Conservation (phyloP, 2,329 filamentous ascomycete genomes). For the Plectosphaerella sp. region DNA sequence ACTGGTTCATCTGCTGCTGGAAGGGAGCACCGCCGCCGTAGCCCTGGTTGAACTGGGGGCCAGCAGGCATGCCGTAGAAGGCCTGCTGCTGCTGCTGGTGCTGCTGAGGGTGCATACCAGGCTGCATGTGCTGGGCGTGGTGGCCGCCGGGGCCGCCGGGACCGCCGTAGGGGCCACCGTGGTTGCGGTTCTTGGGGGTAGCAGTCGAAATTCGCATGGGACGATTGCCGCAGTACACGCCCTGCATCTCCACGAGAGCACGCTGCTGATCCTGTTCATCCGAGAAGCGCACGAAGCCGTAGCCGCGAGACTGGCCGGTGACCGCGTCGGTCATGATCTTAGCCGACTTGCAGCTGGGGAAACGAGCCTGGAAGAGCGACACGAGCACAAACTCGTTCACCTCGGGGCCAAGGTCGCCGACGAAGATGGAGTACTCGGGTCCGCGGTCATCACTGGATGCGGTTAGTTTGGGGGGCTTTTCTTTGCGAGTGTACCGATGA, state of each 20-base stretch:
- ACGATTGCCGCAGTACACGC: slow-evolving; percentile 96
- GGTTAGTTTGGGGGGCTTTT: slow-evolving; percentile 1
- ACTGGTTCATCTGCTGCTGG: slow-evolving; percentile 79
- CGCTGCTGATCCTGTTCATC: slow-evolving; percentile 95
- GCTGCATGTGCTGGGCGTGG: slow-evolving; percentile 22
- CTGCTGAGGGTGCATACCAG: slow-evolving; percentile 34
- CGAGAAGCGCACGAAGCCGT: slow-evolving; percentile 96
- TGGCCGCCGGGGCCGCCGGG: slow-evolving; percentile 21
- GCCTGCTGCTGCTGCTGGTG: slow-evolving; percentile 34
- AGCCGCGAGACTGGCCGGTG: slow-evolving; percentile 94
- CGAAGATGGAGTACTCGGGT: slow-evolving; percentile 95
- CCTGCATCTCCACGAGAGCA: slow-evolving; percentile 96
- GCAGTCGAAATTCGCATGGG: slow-evolving; percentile 98
- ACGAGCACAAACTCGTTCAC: slow-evolving; percentile 98
- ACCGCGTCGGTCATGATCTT: slow-evolving; percentile 99
- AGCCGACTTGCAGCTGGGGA: slow-evolving; percentile 95
- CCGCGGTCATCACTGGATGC: slow-evolving; percentile 78
- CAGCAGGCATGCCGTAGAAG: slow-evolving; percentile 15
- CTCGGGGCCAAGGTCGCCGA: slow-evolving; percentile 94
- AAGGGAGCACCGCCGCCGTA: slow-evolving; percentile 1
- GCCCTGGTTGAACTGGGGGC: slow-evolving; percentile 4
- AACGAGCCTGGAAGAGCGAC: slow-evolving; percentile 93
- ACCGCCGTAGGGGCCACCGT: slow-evolving; percentile 32
- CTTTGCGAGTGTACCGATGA: background rate
- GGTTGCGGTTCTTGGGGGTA: slow-evolving; percentile 79